Conservation (phyloP, 2,329 filamentous ascomycete species). For the Teratosphaeria destructans region DNA sequence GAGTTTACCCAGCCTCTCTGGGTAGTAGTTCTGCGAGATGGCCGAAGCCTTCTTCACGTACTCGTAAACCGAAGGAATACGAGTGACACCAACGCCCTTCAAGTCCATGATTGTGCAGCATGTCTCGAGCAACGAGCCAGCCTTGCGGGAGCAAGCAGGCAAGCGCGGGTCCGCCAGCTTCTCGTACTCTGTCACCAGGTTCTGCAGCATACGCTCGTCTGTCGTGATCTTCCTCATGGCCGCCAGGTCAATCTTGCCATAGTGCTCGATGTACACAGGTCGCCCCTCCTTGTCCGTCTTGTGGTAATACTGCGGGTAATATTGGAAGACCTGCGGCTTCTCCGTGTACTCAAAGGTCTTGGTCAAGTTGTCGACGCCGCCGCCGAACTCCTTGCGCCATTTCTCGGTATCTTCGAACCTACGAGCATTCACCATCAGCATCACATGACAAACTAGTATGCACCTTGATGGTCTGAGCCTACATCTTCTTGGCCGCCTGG, state of each 20-base stretch:
- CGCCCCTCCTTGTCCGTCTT: slow-evolving; percentile 93
- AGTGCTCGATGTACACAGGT: slow-evolving; percentile 91
- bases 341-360: slow-evolving; percentile 78
- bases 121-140: slow-evolving; percentile 82
- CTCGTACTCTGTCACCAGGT: slow-evolving; percentile 96
- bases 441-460: background rate
- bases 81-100: slow-evolving; percentile 80
- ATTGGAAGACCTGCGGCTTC: slow-evolving; percentile 73
- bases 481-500: slow-evolving; percentile 77
- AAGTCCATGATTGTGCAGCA: slow-evolving; percentile 98
- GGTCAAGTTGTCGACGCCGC: slow-evolving; percentile 64
- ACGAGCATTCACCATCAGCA: slow-evolving; percentile 18
- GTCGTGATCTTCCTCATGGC: slow-evolving; percentile 91
- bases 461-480: slow-evolving; percentile 26
- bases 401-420: slow-evolving; percentile 88
- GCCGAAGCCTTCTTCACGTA: slow-evolving; percentile 77
- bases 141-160: slow-evolving; percentile 88
- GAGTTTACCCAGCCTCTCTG: slow-evolving; percentile 87
- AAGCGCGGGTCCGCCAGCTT: slow-evolving; percentile 86
- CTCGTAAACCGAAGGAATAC: slow-evolving; percentile 71
- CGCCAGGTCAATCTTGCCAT: slow-evolving; percentile 83
- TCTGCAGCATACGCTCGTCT: slow-evolving; percentile 86
- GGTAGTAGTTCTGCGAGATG: slow-evolving; percentile 98
- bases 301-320: slow-evolving; percentile 98
- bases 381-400: slow-evolving; percentile 77